These are phyloP conservation scores for Verticillium tricorpus DNA, from an alignment of 2,329 filamentous ascomycete genomes.

Conservation along the genomic window DNA sequence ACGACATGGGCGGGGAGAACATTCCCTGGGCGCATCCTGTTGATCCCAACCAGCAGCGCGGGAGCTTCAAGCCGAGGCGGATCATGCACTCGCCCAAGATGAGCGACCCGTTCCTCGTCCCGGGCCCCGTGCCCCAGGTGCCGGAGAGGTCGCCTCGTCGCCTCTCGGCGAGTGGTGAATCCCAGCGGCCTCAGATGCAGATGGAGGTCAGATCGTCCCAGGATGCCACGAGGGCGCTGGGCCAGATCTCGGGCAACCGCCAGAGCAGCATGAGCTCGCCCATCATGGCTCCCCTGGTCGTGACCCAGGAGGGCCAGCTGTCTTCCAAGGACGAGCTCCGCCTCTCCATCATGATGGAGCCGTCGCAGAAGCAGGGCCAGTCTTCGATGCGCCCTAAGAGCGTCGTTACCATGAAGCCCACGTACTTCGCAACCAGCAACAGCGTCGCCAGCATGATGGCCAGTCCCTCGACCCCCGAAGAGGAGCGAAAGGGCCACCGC, in stretches of 20 bases:
- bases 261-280: slow-evolving; percentile 7
- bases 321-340: background rate
- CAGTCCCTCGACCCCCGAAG: slow-evolving; percentile 11
- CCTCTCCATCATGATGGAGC: slow-evolving; percentile 4
- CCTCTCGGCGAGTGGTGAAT: slow-evolving; percentile 1
- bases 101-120: slow-evolving; percentile 10
- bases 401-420: slow-evolving; percentile 13
- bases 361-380: background rate
- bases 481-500: background rate
- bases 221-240: background rate
- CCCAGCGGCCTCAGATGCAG: background rate
- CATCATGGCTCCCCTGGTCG: slow-evolving; percentile 2
- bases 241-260: slow-evolving; percentile 2
- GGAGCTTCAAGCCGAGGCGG: background rate
- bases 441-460: slow-evolving; percentile 11
- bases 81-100: slow-evolving; percentile 8
- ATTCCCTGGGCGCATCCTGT: background rate
- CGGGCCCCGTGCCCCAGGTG: background rate
- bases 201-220: background rate
- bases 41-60: background rate
- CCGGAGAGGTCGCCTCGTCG: slow-evolving; percentile 1
- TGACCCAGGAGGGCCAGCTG: background rate
- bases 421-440: slow-evolving; percentile 8
- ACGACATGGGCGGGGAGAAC: slow-evolving; percentile 15
- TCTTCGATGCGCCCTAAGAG: slow-evolving; percentile 9